phyloP scores from a whole-genome alignment of 257 asterid genomes.

The Jaltomata sinuosa region DNA sequence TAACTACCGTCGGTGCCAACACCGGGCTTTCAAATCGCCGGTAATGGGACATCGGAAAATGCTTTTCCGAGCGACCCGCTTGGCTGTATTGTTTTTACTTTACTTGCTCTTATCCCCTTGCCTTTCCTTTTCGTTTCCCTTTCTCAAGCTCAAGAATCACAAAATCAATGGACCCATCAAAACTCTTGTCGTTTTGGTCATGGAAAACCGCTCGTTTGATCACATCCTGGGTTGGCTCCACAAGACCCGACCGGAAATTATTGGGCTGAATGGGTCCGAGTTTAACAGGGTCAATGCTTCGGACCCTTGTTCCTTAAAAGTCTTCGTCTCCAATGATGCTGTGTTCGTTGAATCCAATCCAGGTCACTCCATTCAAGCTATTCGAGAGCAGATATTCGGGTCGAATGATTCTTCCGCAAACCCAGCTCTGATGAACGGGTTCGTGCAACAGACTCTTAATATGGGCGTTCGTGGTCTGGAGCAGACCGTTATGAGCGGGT shows the following conservation, averaged over 20 bases:
- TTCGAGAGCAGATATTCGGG: conserved; percentile 90
- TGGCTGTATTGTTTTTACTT: conserved; percentile 16
- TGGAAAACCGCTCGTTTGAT: conserved; percentile 97
- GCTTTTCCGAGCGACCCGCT: conserved; percentile 25
- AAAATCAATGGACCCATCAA: conserved; percentile 75
- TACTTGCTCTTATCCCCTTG: conserved; percentile 31
- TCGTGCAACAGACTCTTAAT: conserved; percentile 80
- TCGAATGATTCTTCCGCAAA: conserved; percentile 35
- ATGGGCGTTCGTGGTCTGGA: conserved; percentile 61
- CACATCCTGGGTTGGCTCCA: conserved; percentile 88
- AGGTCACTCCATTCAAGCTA: conserved; percentile 95
- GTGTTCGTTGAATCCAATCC: conserved; percentile 74
- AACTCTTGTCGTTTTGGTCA: conserved; percentile 74
- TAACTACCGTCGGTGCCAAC: not conserved
- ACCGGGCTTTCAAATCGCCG: not conserved
- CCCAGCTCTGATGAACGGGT: conserved; percentile 98
- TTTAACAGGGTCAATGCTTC: conserved; percentile 66
- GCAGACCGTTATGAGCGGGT: conserved; percentile 78
- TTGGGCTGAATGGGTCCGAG: conserved; percentile 72
- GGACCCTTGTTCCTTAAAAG: conserved; percentile 45
- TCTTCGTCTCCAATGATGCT: conserved; percentile 54
- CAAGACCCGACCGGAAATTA: conserved; percentile 66
- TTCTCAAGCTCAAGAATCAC: conserved; percentile 26
- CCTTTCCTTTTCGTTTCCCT: conserved; percentile 41
- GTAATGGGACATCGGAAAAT: conserved; percentile 15